phyloP scores from a whole-genome alignment of 2,329 filamentous ascomycete species.

The Blumeriella jaapii region DNA sequence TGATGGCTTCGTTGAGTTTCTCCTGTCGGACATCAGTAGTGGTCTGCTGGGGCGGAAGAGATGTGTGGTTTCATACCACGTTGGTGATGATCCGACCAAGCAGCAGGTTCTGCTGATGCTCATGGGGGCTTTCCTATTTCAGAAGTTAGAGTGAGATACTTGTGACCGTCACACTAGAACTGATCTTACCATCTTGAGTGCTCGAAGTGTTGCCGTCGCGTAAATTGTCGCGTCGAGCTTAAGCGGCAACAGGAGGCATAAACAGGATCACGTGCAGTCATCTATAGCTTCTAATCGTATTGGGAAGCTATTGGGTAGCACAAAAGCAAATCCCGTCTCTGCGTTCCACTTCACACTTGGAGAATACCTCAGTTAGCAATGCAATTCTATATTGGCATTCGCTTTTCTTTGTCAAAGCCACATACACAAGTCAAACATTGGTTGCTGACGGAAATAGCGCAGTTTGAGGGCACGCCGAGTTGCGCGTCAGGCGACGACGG shows the following conservation, averaged over 20 bases:
- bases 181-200: conserved; percentile 6
- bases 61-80: conserved; percentile 52
- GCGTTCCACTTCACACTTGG: no score
- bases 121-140: conserved; percentile 79
- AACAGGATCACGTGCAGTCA: conserved; percentile 2
- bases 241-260: not conserved
- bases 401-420: no score
- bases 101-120: conserved; percentile 90
- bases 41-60: not conserved
- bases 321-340: no score
- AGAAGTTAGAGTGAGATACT: not conserved
- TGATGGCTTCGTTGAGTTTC: conserved; percentile 89
- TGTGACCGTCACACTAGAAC: not conserved
- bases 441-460: no score
- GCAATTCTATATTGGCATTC: no score
- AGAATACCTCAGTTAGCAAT: no score
- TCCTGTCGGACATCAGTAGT: conserved; percentile 45
- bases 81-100: conserved; percentile 95
- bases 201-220: conserved; percentile 3
- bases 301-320: no score
- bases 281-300: no score
- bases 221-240: conserved; percentile 6
- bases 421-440: no score
- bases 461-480: no score
- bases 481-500: no score